Evolutionary conservation across 2,329 filamentous ascomycete species (phyloP).

Genomic region (Diplocarpon mali): DNA sequence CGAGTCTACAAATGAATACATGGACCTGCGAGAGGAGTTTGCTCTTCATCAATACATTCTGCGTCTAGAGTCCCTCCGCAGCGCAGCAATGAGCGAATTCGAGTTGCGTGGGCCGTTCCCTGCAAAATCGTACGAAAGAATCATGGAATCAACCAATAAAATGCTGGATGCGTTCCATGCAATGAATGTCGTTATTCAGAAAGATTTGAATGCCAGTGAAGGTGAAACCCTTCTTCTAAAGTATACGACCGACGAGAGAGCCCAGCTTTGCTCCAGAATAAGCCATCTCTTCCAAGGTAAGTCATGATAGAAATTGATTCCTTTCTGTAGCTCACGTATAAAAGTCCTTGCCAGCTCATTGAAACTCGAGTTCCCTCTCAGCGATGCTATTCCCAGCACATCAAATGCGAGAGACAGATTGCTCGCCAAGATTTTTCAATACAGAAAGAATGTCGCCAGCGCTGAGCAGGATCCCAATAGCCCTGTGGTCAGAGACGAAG

Average conservation of each 20-base stretch:
- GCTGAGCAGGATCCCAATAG: slow-evolving; percentile 9
- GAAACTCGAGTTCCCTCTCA: slow-evolving; percentile 89
- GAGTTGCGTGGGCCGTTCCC: slow-evolving; percentile 84
- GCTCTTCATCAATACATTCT: slow-evolving; percentile 71
- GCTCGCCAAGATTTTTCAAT: slow-evolving; percentile 79
- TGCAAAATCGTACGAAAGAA: slow-evolving; percentile 56
- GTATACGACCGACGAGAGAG: slow-evolving; percentile 70
- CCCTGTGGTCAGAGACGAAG: slow-evolving; percentile 50
- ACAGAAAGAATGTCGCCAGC: slow-evolving; percentile 48
- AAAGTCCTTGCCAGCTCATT: slow-evolving; percentile 78
- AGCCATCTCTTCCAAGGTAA: slow-evolving; percentile 63
- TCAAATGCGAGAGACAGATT: slow-evolving; percentile 70
- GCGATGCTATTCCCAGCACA: slow-evolving; percentile 77
- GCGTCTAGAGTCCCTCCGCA: slow-evolving; percentile 62
- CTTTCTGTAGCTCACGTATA: slow-evolving; percentile 9
- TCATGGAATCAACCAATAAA: slow-evolving; percentile 69
- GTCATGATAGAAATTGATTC: not conserved
- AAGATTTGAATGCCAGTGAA: slow-evolving; percentile 61
- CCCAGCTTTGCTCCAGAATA: slow-evolving; percentile 74
- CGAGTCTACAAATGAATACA: slow-evolving; percentile 52
- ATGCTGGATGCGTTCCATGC: slow-evolving; percentile 92
- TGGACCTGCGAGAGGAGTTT: slow-evolving; percentile 78
- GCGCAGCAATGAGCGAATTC: slow-evolving; percentile 71
- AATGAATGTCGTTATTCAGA: slow-evolving; percentile 86
- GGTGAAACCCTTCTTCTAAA: slow-evolving; percentile 73